Percentiles rank a stretch among this genome's conserved stretches.
Evolutionary conservation across 768 basidiomycete species (phyloP).

Genomic region (Pluteus cervinus): DNA sequence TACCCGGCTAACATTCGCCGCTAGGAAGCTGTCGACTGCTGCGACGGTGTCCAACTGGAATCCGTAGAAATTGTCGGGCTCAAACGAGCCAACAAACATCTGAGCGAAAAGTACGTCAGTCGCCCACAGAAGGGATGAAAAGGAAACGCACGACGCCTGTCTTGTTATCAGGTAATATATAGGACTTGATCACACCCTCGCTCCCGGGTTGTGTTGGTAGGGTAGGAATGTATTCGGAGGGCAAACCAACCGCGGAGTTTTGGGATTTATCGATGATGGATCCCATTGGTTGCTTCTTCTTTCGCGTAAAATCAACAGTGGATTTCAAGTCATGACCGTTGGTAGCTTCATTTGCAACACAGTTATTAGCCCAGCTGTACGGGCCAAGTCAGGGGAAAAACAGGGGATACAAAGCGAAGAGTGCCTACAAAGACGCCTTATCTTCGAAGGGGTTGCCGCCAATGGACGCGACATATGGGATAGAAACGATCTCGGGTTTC

Average conservation of each 20-base stretch:
- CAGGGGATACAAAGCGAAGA: not conserved
- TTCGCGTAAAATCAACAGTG: slow-evolving; percentile 3
- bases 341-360: slow-evolving; percentile 41
- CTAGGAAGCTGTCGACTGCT: slow-evolving; percentile 39
- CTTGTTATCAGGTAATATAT: slow-evolving; percentile 45
- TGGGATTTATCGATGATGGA: slow-evolving; percentile 38
- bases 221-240: slow-evolving; percentile 40
- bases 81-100: slow-evolving; percentile 62
- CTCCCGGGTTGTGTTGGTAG: slow-evolving; percentile 39
- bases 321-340: slow-evolving; percentile 44
- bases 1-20: slow-evolving; percentile 41
- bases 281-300: slow-evolving; percentile 25
- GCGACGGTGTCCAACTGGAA: slow-evolving; percentile 48
- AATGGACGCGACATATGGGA: slow-evolving; percentile 49
- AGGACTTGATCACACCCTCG: slow-evolving; percentile 48
- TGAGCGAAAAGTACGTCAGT: slow-evolving; percentile 13
- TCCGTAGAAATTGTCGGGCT: slow-evolving; percentile 33
- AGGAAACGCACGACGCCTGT: slow-evolving; percentile 49
- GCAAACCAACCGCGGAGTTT: slow-evolving; percentile 36
- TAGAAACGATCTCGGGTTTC: slow-evolving; percentile 37
- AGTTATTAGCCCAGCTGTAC: slow-evolving; percentile 53
- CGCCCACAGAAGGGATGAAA: not conserved
- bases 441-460: slow-evolving; percentile 46
- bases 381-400: slow-evolving; percentile 4
- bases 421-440: slow-evolving; percentile 40